Percentiles rank a stretch among this genome's conserved stretches.
phyloP scores from a whole-genome alignment of 202 grass and related monocot genomes.

The Alloteropsis angusta region DNA sequence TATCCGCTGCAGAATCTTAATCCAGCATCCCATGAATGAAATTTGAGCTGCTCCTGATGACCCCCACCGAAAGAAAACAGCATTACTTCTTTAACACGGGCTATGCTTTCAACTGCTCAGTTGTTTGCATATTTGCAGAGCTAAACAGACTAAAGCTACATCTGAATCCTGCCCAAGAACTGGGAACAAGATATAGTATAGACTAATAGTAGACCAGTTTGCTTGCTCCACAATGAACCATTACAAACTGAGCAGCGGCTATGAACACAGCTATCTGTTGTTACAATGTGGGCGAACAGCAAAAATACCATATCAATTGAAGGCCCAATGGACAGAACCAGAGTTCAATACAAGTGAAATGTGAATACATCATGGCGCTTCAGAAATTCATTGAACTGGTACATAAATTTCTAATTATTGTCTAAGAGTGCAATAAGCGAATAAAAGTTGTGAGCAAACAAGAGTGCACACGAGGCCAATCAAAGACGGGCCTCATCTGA shows the following conservation, averaged over 20 bases:
- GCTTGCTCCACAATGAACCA: not conserved
- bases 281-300: not conserved
- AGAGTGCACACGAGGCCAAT: not conserved
- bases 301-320: not conserved
- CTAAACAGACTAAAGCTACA: not conserved
- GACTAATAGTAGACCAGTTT: not conserved
- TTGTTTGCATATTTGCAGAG: not conserved
- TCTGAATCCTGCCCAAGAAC: not conserved
- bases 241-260: not conserved
- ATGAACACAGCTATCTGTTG: not conserved
- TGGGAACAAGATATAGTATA: not conserved
- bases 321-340: not conserved
- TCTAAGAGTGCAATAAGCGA: not conserved
- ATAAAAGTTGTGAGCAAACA: not conserved
- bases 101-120: not conserved
- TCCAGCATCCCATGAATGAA: not conserved
- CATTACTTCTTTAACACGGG: not conserved
- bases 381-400: conserved; percentile 5
- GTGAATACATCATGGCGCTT: not conserved
- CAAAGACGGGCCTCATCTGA: not conserved
- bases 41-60: not conserved
- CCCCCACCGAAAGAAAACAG: not conserved
- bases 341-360: conserved; percentile 20
- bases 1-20: not conserved
- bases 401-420: not conserved